Conservation (phyloP, 768 basidiomycete species). For the Naematelia aurantialba region DNA sequence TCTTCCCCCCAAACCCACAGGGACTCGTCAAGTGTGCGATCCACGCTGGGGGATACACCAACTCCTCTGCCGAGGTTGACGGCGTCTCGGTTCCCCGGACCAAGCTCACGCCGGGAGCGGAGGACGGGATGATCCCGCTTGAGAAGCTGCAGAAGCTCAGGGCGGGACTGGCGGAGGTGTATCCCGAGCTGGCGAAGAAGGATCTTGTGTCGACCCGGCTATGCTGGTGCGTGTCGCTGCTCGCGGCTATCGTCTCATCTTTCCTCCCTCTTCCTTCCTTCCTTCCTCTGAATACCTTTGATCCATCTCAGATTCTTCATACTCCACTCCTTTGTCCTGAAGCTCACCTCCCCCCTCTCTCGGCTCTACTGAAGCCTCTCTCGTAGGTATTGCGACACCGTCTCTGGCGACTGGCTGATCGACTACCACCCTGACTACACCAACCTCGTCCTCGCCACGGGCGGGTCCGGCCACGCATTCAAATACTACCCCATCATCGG, state of each 20-base stretch:
- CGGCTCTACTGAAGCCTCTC: not conserved
- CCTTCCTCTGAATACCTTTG: not conserved
- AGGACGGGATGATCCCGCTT: slow-evolving; percentile 66
- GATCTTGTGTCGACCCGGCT: slow-evolving; percentile 70
- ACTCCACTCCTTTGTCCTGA: no score
- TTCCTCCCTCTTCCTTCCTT: not conserved
- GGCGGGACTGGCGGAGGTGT: slow-evolving; percentile 58
- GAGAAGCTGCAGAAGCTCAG: slow-evolving; percentile 58
- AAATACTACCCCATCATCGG: slow-evolving; percentile 88
- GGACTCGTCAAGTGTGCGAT: slow-evolving; percentile 70
- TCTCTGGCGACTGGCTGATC: slow-evolving; percentile 84
- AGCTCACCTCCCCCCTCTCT: not conserved
- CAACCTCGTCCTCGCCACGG: slow-evolving; percentile 74
- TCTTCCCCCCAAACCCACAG: slow-evolving; percentile 59
- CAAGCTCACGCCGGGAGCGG: slow-evolving; percentile 58
- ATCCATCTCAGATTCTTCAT: no score
- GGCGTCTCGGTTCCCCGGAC: slow-evolving; percentile 76
- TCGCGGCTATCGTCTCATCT: no score
- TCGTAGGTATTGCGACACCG: slow-evolving; percentile 80
- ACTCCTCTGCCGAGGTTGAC: slow-evolving; percentile 44
- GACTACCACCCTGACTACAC: slow-evolving; percentile 60
- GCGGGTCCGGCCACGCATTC: slow-evolving; percentile 56
- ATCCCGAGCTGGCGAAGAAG: slow-evolving; percentile 72
- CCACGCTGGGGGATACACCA: slow-evolving; percentile 66
- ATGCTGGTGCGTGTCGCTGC: slow-evolving; percentile 87